These are phyloP conservation scores for Benincasa hispida DNA, from an alignment of 306 rosid species.

Conservation along the genomic window DNA sequence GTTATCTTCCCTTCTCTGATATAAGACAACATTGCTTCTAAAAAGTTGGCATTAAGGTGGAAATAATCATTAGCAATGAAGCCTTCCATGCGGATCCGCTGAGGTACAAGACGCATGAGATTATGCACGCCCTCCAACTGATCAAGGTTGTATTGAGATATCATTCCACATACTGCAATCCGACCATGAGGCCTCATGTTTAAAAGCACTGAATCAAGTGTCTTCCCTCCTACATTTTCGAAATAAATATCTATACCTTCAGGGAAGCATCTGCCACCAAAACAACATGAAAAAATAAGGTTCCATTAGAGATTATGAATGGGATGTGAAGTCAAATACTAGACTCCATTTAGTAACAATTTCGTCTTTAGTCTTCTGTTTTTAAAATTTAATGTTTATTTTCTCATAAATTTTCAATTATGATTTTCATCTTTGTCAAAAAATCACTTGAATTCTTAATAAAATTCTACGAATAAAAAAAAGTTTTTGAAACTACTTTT, in stretches of 20 bases:
- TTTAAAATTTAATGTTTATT: no score
- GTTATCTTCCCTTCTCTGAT: constrained; percentile 18
- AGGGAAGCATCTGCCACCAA: neutral
- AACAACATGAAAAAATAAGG: neutral
- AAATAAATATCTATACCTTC: constrained; percentile 6
- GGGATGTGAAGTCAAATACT: neutral
- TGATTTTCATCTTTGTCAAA: no score
- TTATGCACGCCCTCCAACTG: constrained; percentile 20
- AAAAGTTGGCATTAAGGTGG: constrained; percentile 11
- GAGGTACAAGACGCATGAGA: neutral
- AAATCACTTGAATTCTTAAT: no score
- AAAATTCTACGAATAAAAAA: no score
- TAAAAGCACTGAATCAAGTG: constrained; percentile 22
- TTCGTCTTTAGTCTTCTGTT: no score
- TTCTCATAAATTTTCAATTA: no score
- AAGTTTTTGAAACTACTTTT: no score
- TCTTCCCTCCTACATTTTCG: constrained; percentile 22
- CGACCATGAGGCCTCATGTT: constrained; percentile 19
- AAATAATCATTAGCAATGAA: neutral
- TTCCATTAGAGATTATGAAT: neutral
- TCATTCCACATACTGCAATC: constrained; percentile 28
- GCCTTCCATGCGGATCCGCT: constrained; percentile 15
- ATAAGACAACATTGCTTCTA: constrained; percentile 13
- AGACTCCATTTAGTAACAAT: neutral
- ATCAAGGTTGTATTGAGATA: constrained; percentile 29